Evolutionary conservation across 2,329 filamentous ascomycete species (phyloP).

Genomic region (Xylaria multiplex): DNA sequence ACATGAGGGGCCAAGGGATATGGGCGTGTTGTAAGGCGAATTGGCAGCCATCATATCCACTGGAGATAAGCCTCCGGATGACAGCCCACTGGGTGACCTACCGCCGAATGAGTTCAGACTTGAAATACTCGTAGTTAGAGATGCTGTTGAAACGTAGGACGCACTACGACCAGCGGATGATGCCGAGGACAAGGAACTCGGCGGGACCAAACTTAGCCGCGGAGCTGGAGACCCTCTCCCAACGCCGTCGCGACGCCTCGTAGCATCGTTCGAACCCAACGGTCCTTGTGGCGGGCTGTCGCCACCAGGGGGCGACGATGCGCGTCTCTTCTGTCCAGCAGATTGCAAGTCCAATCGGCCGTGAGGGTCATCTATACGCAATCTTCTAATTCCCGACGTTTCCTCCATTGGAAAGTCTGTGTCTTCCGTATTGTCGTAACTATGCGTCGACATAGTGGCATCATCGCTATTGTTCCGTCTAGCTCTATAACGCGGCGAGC

Average conservation of each 20-base stretch:
- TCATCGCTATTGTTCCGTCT: conserved; percentile 65
- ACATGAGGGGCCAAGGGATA: conserved; percentile 61
- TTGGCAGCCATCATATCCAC: conserved; percentile 54
- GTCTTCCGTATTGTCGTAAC: conserved; percentile 63
- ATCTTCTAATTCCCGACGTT: conserved; percentile 51
- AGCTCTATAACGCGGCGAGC: conserved; percentile 57
- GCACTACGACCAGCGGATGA: conserved; percentile 58
- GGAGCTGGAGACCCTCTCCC: conserved; percentile 64
- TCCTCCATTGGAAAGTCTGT: conserved; percentile 58
- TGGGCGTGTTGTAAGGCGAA: conserved; percentile 61
- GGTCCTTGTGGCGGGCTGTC: conserved; percentile 56
- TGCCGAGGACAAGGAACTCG: conserved; percentile 57
- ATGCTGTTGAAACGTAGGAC: conserved; percentile 60
- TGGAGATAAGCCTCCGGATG: conserved; percentile 55
- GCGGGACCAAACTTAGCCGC: conserved; percentile 58
- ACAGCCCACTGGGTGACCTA: conserved; percentile 61
- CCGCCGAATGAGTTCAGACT: conserved; percentile 58
- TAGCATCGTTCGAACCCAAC: conserved; percentile 54
- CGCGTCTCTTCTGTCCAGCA: conserved; percentile 64
- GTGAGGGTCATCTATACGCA: conserved; percentile 60
- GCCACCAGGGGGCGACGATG: conserved; percentile 63
- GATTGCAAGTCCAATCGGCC: conserved; percentile 52
- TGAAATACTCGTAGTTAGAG: conserved; percentile 57
- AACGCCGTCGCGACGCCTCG: conserved; percentile 60
- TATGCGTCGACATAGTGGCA: conserved; percentile 56